Evolutionary conservation across 1,284 basidiomycete species (phyloP).

Genomic region (Apiotrichum laibachii): DNA sequence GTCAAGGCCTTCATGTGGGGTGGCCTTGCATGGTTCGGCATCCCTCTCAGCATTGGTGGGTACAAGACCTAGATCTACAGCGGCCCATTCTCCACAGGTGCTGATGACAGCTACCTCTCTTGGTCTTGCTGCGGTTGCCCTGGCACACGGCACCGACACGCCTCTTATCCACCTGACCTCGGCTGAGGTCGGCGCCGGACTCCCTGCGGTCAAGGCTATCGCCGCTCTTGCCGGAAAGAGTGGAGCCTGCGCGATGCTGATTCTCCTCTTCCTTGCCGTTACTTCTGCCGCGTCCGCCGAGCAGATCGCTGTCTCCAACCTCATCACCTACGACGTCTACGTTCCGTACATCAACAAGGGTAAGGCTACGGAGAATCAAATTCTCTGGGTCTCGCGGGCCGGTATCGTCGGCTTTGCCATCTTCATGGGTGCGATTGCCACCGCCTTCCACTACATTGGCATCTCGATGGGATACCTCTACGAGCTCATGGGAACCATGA

Average conservation of each 20-base stretch:
- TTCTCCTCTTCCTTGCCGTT: slow-evolving; percentile 58
- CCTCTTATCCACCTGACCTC: slow-evolving; percentile 55
- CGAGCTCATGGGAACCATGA: slow-evolving; percentile 54
- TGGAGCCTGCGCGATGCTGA: slow-evolving; percentile 59
- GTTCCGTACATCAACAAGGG: slow-evolving; percentile 59
- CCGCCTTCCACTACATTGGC: slow-evolving; percentile 84
- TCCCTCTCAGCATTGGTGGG: slow-evolving; percentile 61
- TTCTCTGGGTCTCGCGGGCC: slow-evolving; percentile 56
- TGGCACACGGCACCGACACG: slow-evolving; percentile 58
- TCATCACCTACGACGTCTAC: slow-evolving; percentile 77
- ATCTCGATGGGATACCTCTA: slow-evolving; percentile 65
- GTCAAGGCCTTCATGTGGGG: slow-evolving; percentile 86
- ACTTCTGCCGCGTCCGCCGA: slow-evolving; percentile 85
- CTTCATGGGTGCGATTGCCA: slow-evolving; percentile 74
- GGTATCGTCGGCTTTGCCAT: slow-evolving; percentile 69
- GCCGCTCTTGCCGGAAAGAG: slow-evolving; percentile 71
- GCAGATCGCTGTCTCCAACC: slow-evolving; percentile 75
- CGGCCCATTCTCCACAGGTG: neutral
- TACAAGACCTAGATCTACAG: neutral
- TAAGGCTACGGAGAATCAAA: slow-evolving; percentile 59
- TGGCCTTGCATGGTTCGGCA: slow-evolving; percentile 84
- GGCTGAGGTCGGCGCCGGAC: slow-evolving; percentile 72
- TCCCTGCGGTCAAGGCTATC: slow-evolving; percentile 69
- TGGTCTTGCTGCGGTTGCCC: slow-evolving; percentile 75
- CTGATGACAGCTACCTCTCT: slow-evolving; percentile 51